Conservation (phyloP, 441 rosid species). For the Pelargonium citronellum region DNA sequence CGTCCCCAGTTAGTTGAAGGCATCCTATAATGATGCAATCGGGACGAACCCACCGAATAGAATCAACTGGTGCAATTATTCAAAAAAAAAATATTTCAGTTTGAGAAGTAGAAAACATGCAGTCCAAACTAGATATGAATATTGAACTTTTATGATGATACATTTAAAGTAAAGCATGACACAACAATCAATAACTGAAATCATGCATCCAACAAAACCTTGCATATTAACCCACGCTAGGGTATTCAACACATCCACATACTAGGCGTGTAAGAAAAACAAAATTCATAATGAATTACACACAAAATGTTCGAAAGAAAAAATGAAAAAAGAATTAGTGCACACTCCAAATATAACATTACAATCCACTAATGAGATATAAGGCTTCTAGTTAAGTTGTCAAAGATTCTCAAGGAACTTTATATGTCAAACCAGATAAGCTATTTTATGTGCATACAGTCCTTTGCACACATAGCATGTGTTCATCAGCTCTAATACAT, state of each 20-base stretch:
- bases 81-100: conserved; percentile 26
- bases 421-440: not conserved
- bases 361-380: not conserved
- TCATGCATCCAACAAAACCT: not conserved
- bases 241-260: not conserved
- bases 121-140: conserved; percentile 1
- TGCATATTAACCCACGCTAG: not conserved
- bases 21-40: conserved; percentile 76
- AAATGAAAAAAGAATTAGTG: not conserved
- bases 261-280: not conserved
- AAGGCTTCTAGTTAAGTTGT: not conserved
- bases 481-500: not conserved
- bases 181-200: not conserved
- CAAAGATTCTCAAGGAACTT: not conserved
- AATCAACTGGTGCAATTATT: conserved; percentile 71
- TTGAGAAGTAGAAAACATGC: conserved; percentile 18
- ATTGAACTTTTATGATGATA: not conserved
- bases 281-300: not conserved
- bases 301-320: not conserved
- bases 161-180: not conserved
- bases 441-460: not conserved
- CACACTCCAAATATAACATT: not conserved
- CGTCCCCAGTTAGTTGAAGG: conserved; percentile 54
- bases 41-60: conserved; percentile 71
- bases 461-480: not conserved